Evolutionary conservation across 1,139 yeast species (phyloP), one percentile per base, ranked within the genome.

Genomic region (Hemisphaericaspora subhashii): DNA sequence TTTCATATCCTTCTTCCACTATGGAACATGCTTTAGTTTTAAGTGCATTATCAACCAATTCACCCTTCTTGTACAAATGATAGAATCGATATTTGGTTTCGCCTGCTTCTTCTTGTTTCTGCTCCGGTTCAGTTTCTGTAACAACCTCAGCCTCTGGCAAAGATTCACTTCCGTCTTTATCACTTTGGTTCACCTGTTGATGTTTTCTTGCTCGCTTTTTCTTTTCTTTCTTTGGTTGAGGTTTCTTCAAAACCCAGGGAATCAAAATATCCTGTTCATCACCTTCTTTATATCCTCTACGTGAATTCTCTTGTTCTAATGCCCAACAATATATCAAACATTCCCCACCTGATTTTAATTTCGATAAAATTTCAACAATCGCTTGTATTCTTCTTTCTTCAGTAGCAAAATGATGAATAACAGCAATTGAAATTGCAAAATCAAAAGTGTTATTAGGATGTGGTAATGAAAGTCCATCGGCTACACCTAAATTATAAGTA

Each of bases 241-340:
- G 70, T 42, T 66, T 69, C 48, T 79, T 79, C 28, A 82, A 61
- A 1, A 89, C 96, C 98, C 98, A 92, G 1, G 98, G 98, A 13
- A 92, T 96, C 54, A 94, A 66, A 2, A 92, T 84, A 55, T 92
- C 98, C 58, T 88, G 98, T 37, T 86, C 89, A 77, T 85, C 90
- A 3, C 94, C 95, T 46, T 80, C 88, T 50, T 84, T 82, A 63
- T 87, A 90, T 0, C 97, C 97, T 48, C 97, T 70, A 43, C 96
- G 70, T 0, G 96, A 86, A 25, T 71, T 76, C 46, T 83, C 86
- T 59, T 92, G 98, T 51, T 94, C 98, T 38, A 92, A 64, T 0
- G 98, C 98, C 98, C 98, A 92, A 40, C 95, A 95, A 56, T 90
- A 90, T 11, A 92, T 74, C 48, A 94, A 66, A 0, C 88, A 84